A percentile compares a stretch with the other conserved stretches of the same genome.
phyloP scores from a whole-genome alignment of 768 basidiomycete genomes.

The Fibroporia radiculosa region DNA sequence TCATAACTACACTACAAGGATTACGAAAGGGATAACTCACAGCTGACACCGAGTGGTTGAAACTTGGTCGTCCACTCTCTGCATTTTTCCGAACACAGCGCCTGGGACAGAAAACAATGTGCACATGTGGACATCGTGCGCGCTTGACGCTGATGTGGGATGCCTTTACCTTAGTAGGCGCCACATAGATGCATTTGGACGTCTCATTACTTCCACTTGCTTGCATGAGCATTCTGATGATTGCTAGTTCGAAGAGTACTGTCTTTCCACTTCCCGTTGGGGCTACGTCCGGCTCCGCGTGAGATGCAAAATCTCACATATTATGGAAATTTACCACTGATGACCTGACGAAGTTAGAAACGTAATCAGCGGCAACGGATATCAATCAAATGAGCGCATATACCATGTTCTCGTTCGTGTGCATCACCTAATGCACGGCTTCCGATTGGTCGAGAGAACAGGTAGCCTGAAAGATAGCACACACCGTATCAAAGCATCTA shows the following conservation, averaged over 20 bases:
- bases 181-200: conserved; percentile 84
- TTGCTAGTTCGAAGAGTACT: conserved; percentile 85
- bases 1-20: neutral
- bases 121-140: neutral
- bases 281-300: conserved; percentile 36
- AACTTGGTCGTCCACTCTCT: conserved; percentile 85
- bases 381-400: neutral
- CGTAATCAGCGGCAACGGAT: neutral
- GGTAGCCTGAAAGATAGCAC: conserved; percentile 15
- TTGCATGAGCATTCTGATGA: conserved; percentile 63
- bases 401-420: conserved; percentile 61
- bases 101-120: conserved; percentile 34
- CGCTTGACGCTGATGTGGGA: neutral
- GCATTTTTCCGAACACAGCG: conserved; percentile 78
- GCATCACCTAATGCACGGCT: conserved; percentile 38
- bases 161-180: conserved; percentile 72
- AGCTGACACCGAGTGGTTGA: conserved; percentile 64
- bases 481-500: conserved; percentile 67
- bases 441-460: neutral
- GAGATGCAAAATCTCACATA: conserved; percentile 8
- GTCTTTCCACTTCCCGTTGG: conserved; percentile 98
- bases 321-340: conserved; percentile 61
- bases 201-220: conserved; percentile 25
- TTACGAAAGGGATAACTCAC: conserved; percentile 30
- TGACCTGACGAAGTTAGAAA: conserved; percentile 39